Evolutionary conservation across 176 grass and related monocot genomes (phyloP).

Genomic region (Zea mays): DNA sequence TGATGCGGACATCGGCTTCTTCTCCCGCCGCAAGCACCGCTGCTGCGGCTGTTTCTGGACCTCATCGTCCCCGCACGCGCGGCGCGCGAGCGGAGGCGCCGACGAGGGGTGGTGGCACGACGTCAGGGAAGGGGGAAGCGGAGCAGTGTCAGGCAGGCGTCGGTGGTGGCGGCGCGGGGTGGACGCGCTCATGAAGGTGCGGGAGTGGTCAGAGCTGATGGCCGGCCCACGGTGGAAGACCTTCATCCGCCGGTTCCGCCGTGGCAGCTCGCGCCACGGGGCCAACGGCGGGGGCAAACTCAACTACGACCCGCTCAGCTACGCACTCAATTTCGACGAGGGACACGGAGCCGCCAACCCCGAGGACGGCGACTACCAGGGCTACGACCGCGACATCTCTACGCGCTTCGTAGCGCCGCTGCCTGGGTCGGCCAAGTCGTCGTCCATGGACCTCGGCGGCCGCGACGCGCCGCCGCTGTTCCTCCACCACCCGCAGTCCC

Average conservation of each 20-base stretch:
- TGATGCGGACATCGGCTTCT: conserved; percentile 51
- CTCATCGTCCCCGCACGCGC: conserved; percentile 26
- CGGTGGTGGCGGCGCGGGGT: conserved; percentile 71
- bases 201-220: conserved; percentile 96
- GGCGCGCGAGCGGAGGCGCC: background rate
- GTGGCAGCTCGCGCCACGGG: conserved; percentile 28
- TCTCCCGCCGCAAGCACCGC: conserved; percentile 36
- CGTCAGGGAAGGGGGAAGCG: background rate
- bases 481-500: conserved; percentile 21
- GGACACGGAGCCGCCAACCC: conserved; percentile 52
- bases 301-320: conserved; percentile 84
- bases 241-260: conserved; percentile 84
- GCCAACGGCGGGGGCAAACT: conserved; percentile 33
- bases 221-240: conserved; percentile 96
- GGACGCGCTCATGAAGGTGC: conserved; percentile 67
- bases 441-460: conserved; percentile 63
- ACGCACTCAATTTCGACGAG: conserved; percentile 98
- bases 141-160: background rate
- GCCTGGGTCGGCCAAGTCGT: conserved; percentile 33
- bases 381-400: conserved; percentile 74
- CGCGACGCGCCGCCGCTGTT: conserved; percentile 55
- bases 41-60: conserved; percentile 73
- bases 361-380: conserved; percentile 39
- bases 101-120: conserved; percentile 51
- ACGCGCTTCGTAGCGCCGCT: conserved; percentile 54